Evolutionary conservation across 345 rosid species (phyloP), one percentile per base, ranked within the genome.

Genomic region (Isatis tinctoria): DNA sequence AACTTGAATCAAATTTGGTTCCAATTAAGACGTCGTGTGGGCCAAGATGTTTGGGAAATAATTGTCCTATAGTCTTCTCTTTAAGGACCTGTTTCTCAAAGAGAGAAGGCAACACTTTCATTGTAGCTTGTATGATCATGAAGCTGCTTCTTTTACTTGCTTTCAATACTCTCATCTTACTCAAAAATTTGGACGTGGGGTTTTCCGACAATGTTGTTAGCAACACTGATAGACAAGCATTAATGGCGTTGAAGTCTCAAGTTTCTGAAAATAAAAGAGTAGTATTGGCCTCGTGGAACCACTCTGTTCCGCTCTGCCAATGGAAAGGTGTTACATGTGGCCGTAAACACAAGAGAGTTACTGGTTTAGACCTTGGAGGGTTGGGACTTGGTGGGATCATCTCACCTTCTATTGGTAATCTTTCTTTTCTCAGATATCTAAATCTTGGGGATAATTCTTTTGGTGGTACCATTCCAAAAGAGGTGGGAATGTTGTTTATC

Each of bases 251-350:
- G 10, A 74, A 74, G 61, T 56, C 67, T 13, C 49, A 74, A 26
- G 60, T 74, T 8, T 58, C 67, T 48, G 35, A 39, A 4, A 56
- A n/a, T 24, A 69, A 68, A 9, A 49, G 41, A 52, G 57, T 12
- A 2, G 44, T 53, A 10, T 53, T 78, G 49, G 16, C 37, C 43
- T 75, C 82, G 0, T 81, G 80, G 82, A 81, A 78, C 27, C 22
- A 71, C 27, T 70, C 84, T 22, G 3, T 2, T 14, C 75, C 51
- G 7, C 48, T 67, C 1, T 81, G 84, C 37, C 1, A 68, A 1
- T 81, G 82, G 84, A 11, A 17, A 30, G 78, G 80, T 1, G 66
- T 82, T 20, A 68, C 62, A 10, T 82, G 82, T 58, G 47, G 78
- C 33, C 59, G 17, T 24, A 48, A 28, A 14, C 75, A 68, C 13